Evolutionary conservation across 768 basidiomycete species (phyloP), one percentile per base, ranked within the genome.

Genomic region (Harrya chromipes): DNA sequence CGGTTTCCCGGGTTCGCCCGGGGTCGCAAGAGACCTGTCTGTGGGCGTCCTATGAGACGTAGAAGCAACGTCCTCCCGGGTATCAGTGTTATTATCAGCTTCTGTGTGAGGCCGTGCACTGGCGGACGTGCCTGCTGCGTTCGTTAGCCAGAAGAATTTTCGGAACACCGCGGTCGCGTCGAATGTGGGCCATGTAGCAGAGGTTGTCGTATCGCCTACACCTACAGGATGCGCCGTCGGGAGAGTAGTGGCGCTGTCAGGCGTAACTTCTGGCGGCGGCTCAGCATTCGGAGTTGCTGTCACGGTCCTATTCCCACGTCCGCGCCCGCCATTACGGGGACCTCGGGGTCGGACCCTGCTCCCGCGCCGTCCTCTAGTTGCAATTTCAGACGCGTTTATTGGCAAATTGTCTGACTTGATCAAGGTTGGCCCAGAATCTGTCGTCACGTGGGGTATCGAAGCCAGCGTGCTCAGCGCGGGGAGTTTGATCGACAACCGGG

Each of bases 1-100:
- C 12, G 19, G 46, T 52, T 52, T 52, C 1, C 36, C n/a, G 40
- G 43, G 45, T 40, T 52, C 50, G 13, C 16, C 27, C 23, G 8
- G 7, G 1, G 21, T 19, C n/a, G 2, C 13, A 24, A 19, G 29
- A 12, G 4, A 14, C 12, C 26, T n/a, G n/a, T 16, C 24, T 24
- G 20, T 29, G 16, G 12, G 27, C 14, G 14, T 35, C 38, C 20
- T 24, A 16, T 6, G 42, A 24, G 39, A 34, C 4, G 31, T 17
- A 4, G 13, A 37, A 1, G 27, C 14, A 2, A 13, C 10, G 1
- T 40, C 16, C 6, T 20, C 20, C 17, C 43, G 16, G 40, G 29
- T 9, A 2, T 12, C 36, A 6, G 5, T 36, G 24, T 24, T 17
- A 13, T 33, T 8, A 34, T 31, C 39, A 27, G 19, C 6, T 5